A percentile compares a stretch with the other conserved stretches of the same genome.
phyloP scores from a whole-genome alignment of 2,329 filamentous ascomycete genomes.

The Emericellopsis atlantica region DNA sequence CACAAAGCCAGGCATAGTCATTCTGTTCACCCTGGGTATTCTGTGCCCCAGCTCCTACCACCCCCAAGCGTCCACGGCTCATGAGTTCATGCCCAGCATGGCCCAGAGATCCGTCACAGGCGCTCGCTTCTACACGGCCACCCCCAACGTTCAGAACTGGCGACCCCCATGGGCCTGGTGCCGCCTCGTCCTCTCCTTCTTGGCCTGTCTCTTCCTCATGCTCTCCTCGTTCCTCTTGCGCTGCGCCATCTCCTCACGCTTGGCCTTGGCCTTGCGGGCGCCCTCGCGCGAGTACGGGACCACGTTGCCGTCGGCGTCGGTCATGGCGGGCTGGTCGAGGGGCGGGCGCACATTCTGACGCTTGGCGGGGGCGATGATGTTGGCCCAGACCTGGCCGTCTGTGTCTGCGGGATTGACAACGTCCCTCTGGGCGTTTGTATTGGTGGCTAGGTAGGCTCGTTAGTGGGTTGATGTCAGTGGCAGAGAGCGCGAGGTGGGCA shows the following conservation, averaged over 20 bases:
- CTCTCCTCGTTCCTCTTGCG: background rate
- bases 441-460: background rate
- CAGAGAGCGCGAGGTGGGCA: background rate
- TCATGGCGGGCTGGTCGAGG: constrained; percentile 31
- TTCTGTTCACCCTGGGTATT: too few relatives aligned
- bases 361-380: constrained; percentile 3
- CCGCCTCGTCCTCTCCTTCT: too few relatives aligned
- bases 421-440: background rate
- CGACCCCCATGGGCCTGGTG: too few relatives aligned
- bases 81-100: too few relatives aligned
- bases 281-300: constrained; percentile 25
- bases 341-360: constrained; percentile 10
- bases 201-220: background rate
- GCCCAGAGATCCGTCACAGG: too few relatives aligned
- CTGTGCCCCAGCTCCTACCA: too few relatives aligned
- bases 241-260: background rate
- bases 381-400: background rate
- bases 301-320: constrained; percentile 26
- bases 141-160: too few relatives aligned
- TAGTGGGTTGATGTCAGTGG: background rate
- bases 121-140: too few relatives aligned
- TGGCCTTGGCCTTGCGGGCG: constrained; percentile 12
- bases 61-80: too few relatives aligned
- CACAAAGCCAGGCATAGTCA: too few relatives aligned
- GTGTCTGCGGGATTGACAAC: too few relatives aligned